Evolutionary conservation across 2,329 filamentous ascomycete genomes (phyloP).

Genomic region (Claviceps lovelessii): DNA sequence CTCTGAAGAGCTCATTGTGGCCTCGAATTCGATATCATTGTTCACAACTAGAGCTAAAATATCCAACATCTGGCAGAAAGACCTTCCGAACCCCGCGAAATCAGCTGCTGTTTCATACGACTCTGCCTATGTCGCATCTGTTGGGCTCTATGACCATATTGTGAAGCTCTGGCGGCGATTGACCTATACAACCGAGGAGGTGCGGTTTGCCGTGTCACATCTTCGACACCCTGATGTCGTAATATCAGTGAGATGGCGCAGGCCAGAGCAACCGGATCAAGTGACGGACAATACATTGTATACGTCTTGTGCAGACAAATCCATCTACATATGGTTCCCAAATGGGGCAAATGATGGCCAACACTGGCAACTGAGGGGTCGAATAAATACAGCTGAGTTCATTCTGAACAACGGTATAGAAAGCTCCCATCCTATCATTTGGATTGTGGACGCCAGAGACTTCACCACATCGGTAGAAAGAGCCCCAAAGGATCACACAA

Average conservation of each 20-base stretch:
- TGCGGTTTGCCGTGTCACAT: slow-evolving; percentile 81
- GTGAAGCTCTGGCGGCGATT: slow-evolving; percentile 88
- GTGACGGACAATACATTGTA: slow-evolving; percentile 77
- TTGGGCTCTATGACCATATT: slow-evolving; percentile 62
- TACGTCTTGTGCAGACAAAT: slow-evolving; percentile 69
- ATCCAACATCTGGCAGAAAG: slow-evolving; percentile 56
- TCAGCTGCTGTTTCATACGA: slow-evolving; percentile 73
- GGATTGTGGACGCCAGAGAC: slow-evolving; percentile 70
- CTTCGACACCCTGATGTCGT: slow-evolving; percentile 70
- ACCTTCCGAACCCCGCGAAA: slow-evolving; percentile 57
- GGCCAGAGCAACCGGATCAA: slow-evolving; percentile 62
- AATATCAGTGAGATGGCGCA: slow-evolving; percentile 76
- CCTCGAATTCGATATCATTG: slow-evolving; percentile 54
- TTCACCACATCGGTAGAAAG: slow-evolving; percentile 65
- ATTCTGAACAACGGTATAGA: slow-evolving; percentile 34
- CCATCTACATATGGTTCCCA: slow-evolving; percentile 70
- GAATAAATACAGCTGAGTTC: slow-evolving; percentile 60
- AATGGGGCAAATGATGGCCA: slow-evolving; percentile 58
- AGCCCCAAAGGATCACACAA: slow-evolving; percentile 48
- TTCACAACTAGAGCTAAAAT: slow-evolving; percentile 40
- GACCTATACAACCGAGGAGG: slow-evolving; percentile 68
- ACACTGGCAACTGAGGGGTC: slow-evolving; percentile 64
- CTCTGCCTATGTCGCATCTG: slow-evolving; percentile 71
- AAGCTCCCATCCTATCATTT: slow-evolving; percentile 31
- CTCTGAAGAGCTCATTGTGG: slow-evolving; percentile 71